These are phyloP conservation scores for Paratrypanosoma confusum DNA, from an alignment of 208 protist genomes.

Conservation along the genomic window DNA sequence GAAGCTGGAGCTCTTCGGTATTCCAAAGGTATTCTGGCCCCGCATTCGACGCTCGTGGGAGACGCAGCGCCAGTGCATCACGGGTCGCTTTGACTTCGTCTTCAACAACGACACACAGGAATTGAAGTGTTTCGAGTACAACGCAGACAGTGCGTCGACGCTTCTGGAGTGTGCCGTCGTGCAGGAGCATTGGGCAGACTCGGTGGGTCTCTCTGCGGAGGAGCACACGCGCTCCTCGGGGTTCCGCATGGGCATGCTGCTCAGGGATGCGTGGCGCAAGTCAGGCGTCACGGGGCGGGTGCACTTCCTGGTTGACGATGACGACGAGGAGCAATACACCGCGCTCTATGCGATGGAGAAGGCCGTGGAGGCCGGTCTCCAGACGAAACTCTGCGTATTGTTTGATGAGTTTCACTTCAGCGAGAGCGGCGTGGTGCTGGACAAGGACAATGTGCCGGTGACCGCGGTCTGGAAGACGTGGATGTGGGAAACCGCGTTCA, in stretches of 20 bases:
- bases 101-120: constrained; percentile 56
- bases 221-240: constrained; percentile 40
- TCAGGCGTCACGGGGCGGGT: constrained; percentile 57
- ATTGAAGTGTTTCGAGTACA: constrained; percentile 89
- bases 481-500: constrained; percentile 85
- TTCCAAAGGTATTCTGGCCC: constrained; percentile 79
- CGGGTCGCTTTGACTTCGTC: constrained; percentile 84
- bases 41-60: constrained; percentile 70
- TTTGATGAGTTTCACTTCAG: constrained; percentile 86
- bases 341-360: constrained; percentile 66
- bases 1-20: constrained; percentile 49
- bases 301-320: constrained; percentile 82
- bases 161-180: constrained; percentile 80
- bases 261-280: constrained; percentile 47
- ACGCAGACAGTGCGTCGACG: constrained; percentile 84
- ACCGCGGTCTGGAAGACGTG: constrained; percentile 86
- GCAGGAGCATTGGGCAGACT: constrained; percentile 80
- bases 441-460: constrained; percentile 65
- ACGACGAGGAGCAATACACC: constrained; percentile 83
- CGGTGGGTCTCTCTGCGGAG: constrained; percentile 44
- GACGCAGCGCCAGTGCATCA: constrained; percentile 60
- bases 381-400: constrained; percentile 74
- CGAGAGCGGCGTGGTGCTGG: constrained; percentile 49
- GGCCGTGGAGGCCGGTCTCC: constrained; percentile 58
- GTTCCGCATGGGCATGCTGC: constrained; percentile 37